Percentiles rank a stretch among this genome's conserved stretches.
Evolutionary conservation across 768 basidiomycete genomes (phyloP).

Genomic region (Rhodocollybia butyracea): DNA sequence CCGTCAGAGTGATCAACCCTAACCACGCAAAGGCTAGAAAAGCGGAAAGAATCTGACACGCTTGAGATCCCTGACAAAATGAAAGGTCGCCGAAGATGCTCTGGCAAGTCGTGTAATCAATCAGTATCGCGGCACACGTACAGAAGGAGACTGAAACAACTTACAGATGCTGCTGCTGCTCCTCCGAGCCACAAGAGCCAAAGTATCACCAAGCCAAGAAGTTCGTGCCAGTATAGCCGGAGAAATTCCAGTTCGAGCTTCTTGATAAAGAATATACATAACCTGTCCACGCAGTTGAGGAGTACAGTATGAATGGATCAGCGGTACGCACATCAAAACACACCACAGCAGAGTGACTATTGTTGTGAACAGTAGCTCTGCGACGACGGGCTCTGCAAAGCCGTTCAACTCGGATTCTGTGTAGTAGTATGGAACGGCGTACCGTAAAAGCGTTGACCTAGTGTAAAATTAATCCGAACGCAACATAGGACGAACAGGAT

Average conservation of each 20-base stretch:
- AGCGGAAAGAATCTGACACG: conserved; percentile 1
- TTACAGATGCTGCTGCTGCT: neutral
- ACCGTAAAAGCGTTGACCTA: neutral
- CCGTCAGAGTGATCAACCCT: neutral
- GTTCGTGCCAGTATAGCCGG: conserved; percentile 2
- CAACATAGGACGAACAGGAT: conserved; percentile 2
- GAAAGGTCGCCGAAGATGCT: neutral
- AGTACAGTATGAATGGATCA: neutral
- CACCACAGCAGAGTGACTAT: neutral
- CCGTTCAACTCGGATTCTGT: neutral
- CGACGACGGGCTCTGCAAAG: neutral
- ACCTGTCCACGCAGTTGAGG: neutral
- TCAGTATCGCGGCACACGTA: neutral
- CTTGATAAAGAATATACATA: conserved; percentile 1
- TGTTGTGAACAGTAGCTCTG: neutral
- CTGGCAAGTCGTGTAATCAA: neutral
- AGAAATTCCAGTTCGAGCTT: neutral
- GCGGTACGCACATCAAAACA: neutral
- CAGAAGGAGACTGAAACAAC: neutral
- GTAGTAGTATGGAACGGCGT: too few species aligned
- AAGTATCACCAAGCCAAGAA: neutral
- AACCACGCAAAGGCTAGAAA: conserved; percentile 4
- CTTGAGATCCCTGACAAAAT: neutral
- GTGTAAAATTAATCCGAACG: neutral
- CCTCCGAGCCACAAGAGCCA: conserved; percentile 2